These are phyloP conservation scores for Paraurostyla sp. DNA, from an alignment of 73 alveolate genomes.

Conservation along the genomic window DNA sequence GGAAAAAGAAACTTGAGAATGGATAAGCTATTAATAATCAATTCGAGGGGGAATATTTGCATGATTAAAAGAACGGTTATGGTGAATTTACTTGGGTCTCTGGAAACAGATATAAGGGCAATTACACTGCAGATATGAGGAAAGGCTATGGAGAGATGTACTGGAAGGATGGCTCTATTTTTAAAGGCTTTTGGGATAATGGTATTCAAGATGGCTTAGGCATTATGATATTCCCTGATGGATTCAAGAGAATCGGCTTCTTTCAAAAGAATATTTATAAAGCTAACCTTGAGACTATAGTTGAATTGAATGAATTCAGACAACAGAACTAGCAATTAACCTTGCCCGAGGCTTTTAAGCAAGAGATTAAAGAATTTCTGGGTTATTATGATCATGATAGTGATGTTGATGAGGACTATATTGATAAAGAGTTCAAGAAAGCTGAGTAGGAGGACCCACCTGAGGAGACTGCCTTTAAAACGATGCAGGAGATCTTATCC, in stretches of 20 bases:
- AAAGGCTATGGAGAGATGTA: constrained; percentile 87
- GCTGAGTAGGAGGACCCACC: constrained; percentile 42
- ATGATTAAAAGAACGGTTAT: constrained; percentile 43
- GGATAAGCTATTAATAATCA: background rate
- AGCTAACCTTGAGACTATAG: constrained; percentile 2
- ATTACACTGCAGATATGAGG: constrained; percentile 72
- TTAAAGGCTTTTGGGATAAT: constrained; percentile 53
- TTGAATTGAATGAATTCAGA: background rate
- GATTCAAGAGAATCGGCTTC: constrained; percentile 45
- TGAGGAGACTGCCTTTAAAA: constrained; percentile 16
- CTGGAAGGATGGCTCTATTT: constrained; percentile 77
- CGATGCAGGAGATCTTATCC: constrained; percentile 12
- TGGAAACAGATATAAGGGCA: constrained; percentile 81
- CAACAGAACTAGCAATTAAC: background rate
- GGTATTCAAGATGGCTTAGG: constrained; percentile 53
- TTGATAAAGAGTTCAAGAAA: constrained; percentile 41
- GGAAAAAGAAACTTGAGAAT: constrained; percentile 13
- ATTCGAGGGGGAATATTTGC: constrained; percentile 26
- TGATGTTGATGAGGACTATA: constrained; percentile 19
- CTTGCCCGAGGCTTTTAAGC: constrained; percentile 5
- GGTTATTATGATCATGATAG: constrained; percentile 36
- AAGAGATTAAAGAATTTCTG: constrained; percentile 19
- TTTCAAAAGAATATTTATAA: constrained; percentile 35
- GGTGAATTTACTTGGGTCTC: constrained; percentile 80
- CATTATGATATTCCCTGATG: constrained; percentile 17